Conservation (phyloP, 192 early-diverging fungal genomes). For the Coemansia asiatica region DNA sequence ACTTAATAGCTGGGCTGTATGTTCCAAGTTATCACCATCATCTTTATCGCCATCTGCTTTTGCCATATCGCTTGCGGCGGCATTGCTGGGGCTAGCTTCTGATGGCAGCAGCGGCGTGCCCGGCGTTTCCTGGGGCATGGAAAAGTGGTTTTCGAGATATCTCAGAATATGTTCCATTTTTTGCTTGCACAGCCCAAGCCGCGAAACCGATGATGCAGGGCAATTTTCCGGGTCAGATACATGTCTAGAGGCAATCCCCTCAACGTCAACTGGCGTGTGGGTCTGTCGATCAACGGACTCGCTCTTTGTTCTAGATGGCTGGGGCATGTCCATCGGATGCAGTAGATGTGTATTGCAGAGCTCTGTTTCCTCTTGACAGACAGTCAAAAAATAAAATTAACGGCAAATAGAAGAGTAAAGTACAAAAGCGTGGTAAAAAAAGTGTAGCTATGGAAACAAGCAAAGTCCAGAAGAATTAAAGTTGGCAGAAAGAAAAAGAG, state of each 20-base stretch:
- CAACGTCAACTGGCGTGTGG: not conserved
- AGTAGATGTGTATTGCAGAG: not conserved
- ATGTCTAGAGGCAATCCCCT: conserved; percentile 5
- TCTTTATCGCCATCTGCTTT: not conserved
- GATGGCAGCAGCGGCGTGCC: conserved; percentile 14
- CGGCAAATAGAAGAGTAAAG: conserved; percentile 2
- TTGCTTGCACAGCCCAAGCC: conserved; percentile 13
- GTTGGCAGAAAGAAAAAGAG: not conserved
- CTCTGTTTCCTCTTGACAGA: not conserved
- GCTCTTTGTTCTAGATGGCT: conserved; percentile 3
- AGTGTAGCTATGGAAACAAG: not conserved
- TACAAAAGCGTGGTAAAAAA: not conserved
- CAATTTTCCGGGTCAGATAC: not conserved
- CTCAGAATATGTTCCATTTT: conserved; percentile 38
- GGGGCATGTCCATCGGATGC: conserved; percentile 5
- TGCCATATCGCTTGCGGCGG: not conserved
- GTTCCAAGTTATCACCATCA: not conserved
- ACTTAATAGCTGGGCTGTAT: not conserved
- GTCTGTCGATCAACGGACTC: not conserved
- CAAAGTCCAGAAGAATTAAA: not conserved
- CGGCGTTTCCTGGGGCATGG: conserved; percentile 28
- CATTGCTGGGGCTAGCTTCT: conserved; percentile 3
- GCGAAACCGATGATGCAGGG: conserved; percentile 8
- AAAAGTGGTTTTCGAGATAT: conserved; percentile 36
- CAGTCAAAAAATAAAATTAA: not conserved